Evolutionary conservation across 108 stramenopile species (phyloP).

Genomic region (Craspedostauros australis): DNA sequence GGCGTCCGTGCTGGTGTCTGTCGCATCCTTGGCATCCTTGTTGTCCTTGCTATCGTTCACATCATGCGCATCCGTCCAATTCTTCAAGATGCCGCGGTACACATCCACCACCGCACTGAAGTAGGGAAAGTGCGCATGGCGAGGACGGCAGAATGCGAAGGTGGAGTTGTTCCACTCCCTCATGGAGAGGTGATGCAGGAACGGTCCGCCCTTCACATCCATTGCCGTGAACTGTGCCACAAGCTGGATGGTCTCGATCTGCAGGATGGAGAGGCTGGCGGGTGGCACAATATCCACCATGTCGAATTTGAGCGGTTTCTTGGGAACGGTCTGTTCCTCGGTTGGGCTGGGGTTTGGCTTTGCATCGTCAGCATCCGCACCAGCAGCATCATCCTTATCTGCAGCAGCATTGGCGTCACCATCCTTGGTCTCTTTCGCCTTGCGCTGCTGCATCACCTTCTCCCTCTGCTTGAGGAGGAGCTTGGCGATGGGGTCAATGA

Average conservation of each 20-base stretch:
- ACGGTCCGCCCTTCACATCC: conserved; percentile 65
- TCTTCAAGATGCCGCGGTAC: conserved; percentile 69
- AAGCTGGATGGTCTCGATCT: conserved; percentile 88
- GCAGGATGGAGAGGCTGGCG: conserved; percentile 56
- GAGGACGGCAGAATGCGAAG: conserved; percentile 93
- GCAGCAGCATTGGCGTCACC: not conserved
- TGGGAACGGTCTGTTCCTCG: conserved; percentile 13
- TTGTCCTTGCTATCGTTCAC: not conserved
- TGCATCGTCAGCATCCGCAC: conserved; percentile 2
- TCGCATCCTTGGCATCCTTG: not conserved
- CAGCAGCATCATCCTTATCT: not conserved
- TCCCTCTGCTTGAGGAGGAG: conserved; percentile 47
- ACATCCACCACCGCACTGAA: conserved; percentile 94
- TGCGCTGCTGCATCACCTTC: conserved; percentile 32
- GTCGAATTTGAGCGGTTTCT: conserved; percentile 75
- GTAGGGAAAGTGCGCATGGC: conserved; percentile 90
- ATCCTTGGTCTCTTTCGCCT: conserved; percentile 7
- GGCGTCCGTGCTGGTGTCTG: not conserved
- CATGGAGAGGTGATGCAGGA: conserved; percentile 66
- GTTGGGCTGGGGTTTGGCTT: not conserved
- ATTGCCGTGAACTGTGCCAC: conserved; percentile 96
- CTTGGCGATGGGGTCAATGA: conserved; percentile 71
- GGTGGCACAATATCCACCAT: conserved; percentile 77
- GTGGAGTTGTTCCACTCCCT: conserved; percentile 85
- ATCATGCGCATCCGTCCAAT: conserved; percentile 3